Conservation (phyloP, 768 basidiomycete genomes). For the Hirschioporus abietinus region DNA sequence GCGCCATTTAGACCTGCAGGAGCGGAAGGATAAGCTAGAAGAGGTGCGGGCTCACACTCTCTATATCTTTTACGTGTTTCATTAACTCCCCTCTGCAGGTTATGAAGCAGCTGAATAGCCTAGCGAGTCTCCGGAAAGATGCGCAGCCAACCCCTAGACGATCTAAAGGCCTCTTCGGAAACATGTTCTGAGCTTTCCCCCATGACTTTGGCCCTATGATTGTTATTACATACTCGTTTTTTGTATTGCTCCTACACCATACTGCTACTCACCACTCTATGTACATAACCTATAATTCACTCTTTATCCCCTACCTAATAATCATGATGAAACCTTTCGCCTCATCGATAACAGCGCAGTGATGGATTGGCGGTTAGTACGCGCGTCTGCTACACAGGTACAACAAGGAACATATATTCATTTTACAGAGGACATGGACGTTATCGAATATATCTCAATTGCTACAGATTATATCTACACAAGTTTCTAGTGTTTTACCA, state of each 20-base stretch:
- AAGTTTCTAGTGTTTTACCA: not conserved
- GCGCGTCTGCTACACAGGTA: too few species aligned
- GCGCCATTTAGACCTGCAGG: constrained; percentile 88
- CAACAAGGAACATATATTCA: not conserved
- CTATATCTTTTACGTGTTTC: constrained; percentile 8
- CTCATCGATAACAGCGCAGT: not conserved
- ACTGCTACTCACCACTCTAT: not conserved
- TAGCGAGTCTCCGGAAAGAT: constrained; percentile 85
- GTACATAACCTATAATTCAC: not conserved
- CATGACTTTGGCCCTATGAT: not conserved
- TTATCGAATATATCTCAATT: not conserved
- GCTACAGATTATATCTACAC: not conserved
- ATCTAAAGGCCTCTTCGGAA: constrained; percentile 74
- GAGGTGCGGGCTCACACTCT: constrained; percentile 48
- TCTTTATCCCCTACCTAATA: not conserved
- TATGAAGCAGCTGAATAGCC: constrained; percentile 91
- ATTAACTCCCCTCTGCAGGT: constrained; percentile 44
- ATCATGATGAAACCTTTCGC: not conserved
- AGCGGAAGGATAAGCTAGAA: constrained; percentile 95
- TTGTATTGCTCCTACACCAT: not conserved
- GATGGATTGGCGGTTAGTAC: not conserved
- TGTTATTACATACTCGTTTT: not conserved
- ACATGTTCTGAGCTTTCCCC: constrained; percentile 47
- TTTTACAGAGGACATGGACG: not conserved
- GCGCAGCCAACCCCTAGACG: constrained; percentile 68